A percentile compares a stretch with the other conserved stretches of the same genome.
phyloP scores from a whole-genome alignment of 1,139 yeast species.

The Yamadazyma diddensiae region DNA sequence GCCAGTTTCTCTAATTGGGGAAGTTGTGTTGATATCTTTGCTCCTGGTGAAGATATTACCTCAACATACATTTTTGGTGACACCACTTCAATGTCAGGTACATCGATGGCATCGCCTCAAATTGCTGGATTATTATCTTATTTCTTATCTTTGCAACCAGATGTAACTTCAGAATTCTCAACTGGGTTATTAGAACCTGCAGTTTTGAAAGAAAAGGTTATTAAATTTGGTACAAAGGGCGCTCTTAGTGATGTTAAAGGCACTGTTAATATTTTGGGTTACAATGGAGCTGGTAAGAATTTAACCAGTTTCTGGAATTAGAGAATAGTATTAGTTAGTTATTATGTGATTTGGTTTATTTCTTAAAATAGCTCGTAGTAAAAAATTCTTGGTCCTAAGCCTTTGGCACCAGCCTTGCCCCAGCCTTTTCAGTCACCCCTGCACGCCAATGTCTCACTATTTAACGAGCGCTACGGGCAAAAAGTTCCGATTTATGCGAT shows the following conservation, averaged over 20 bases:
- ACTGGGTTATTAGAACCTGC: constrained; percentile 69
- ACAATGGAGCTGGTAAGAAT: constrained; percentile 90
- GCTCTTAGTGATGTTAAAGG: constrained; percentile 68
- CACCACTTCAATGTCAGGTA: constrained; percentile 91
- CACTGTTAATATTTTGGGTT: constrained; percentile 87
- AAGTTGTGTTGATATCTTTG: constrained; percentile 80
- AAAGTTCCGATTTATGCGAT: too few species aligned
- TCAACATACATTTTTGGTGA: constrained; percentile 88
- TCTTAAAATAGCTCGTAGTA: too few species aligned
- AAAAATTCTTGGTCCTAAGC: too few species aligned
- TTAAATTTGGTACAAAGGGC: constrained; percentile 73
- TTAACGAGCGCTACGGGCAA: too few species aligned
- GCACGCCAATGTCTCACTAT: too few species aligned
- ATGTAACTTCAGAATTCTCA: constrained; percentile 69
- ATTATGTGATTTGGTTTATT: too few species aligned
- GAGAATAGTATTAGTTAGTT: too few species aligned
- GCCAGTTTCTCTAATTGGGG: constrained; percentile 85
- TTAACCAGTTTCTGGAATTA: constrained; percentile 66
- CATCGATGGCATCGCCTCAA: constrained; percentile 99
- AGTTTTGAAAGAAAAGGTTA: constrained; percentile 83
- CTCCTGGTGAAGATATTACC: constrained; percentile 78
- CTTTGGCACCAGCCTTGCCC: too few species aligned
- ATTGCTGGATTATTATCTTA: constrained; percentile 88
- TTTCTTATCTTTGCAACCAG: constrained; percentile 90
- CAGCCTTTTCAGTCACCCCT: too few species aligned